Percentiles rank a stretch among this genome's conserved stretches.
phyloP scores from a whole-genome alignment of 805 yeast species.

The Metschnikowia continentalis region DNA sequence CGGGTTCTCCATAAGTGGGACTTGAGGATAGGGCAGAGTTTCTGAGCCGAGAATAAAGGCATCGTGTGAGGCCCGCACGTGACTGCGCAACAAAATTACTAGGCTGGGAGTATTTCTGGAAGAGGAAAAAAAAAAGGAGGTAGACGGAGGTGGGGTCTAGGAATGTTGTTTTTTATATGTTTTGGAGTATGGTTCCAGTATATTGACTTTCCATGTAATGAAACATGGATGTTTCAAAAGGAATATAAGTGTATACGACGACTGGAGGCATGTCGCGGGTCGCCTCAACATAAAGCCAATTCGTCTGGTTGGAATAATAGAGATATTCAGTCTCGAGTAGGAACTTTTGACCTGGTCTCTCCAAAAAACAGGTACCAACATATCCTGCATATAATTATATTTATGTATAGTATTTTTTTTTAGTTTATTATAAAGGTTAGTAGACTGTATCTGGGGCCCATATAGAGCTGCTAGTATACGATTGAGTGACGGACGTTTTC shows the following conservation, averaged over 20 bases:
- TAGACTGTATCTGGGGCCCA: too few relatives aligned
- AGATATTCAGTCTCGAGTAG: too few relatives aligned
- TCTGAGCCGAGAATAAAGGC: neutral
- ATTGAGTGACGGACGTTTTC: neutral
- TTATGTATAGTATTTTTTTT: too few relatives aligned
- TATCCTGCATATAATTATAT: too few relatives aligned
- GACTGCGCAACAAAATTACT: neutral
- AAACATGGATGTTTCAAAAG: neutral
- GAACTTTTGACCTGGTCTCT: too few relatives aligned
- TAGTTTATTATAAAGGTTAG: too few relatives aligned
- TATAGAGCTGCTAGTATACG: too few relatives aligned
- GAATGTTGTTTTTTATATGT: too few relatives aligned
- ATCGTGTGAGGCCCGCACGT: neutral
- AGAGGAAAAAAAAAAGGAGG: neutral
- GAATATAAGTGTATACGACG: neutral
- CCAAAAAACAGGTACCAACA: too few relatives aligned
- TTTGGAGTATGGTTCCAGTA: too few relatives aligned
- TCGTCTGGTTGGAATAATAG: neutral
- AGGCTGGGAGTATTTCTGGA: neutral
- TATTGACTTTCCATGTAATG: too few relatives aligned
- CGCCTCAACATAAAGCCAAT: neutral
- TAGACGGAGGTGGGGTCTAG: too few relatives aligned
- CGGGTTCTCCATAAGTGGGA: slow-evolving; percentile 1
- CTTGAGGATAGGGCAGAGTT: neutral
- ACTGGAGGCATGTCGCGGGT: neutral